Conservation (phyloP, 2,329 filamentous ascomycete species). For the Scedosporium minutisporum region DNA sequence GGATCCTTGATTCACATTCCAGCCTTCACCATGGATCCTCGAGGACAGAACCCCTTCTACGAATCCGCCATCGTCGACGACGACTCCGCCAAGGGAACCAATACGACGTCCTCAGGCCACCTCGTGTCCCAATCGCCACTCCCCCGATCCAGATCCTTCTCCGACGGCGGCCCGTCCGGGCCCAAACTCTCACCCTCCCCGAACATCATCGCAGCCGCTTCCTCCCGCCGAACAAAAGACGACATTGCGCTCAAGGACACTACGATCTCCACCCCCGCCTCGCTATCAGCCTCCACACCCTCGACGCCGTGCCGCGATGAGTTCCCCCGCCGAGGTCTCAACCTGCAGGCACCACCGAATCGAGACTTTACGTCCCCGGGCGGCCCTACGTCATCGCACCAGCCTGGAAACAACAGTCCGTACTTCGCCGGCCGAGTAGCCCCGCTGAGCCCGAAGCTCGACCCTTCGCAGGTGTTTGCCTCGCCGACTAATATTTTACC, state of each 20-base stretch:
- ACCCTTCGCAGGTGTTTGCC: conserved; percentile 74
- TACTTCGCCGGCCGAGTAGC: conserved; percentile 37
- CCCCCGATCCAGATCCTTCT: conserved; percentile 52
- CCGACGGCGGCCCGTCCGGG: conserved; percentile 48
- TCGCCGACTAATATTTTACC: conserved; percentile 83
- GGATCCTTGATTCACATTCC: too few species aligned
- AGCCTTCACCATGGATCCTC: background rate
- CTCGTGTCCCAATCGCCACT: conserved; percentile 25
- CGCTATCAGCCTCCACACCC: conserved; percentile 25
- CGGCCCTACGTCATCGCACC: conserved; percentile 10
- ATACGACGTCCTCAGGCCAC: background rate
- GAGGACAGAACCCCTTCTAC: background rate
- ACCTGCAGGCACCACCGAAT: conserved; percentile 57
- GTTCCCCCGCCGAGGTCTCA: conserved; percentile 53
- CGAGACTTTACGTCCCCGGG: conserved; percentile 22
- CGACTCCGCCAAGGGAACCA: background rate
- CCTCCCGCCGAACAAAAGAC: conserved; percentile 52
- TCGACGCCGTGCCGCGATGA: conserved; percentile 62
- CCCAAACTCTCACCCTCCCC: conserved; percentile 48
- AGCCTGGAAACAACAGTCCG: conserved; percentile 5
- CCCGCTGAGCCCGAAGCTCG: conserved; percentile 77
- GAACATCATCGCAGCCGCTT: conserved; percentile 38
- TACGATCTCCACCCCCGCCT: conserved; percentile 10
- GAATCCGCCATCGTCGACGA: background rate
- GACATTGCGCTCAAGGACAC: conserved; percentile 45